A percentile compares a stretch with the other conserved stretches of the same genome.
Evolutionary conservation across 2,329 filamentous ascomycete genomes (phyloP).

Genomic region (Dactylellina haptotyla): DNA sequence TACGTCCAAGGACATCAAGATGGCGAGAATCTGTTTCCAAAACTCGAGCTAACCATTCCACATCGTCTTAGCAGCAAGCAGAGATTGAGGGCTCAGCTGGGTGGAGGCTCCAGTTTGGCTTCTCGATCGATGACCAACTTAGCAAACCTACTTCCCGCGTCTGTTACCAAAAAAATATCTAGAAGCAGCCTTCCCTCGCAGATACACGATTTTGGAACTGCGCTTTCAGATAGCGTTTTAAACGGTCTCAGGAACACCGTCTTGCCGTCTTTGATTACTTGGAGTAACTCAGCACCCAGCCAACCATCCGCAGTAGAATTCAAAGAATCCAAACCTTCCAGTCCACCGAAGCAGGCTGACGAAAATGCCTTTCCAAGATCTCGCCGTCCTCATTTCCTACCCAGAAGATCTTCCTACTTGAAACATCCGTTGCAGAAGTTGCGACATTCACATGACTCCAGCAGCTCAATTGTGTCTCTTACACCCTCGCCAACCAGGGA

Average conservation of each 20-base stretch:
- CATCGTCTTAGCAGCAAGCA: background rate
- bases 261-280: slow-evolving; percentile 23
- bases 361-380: slow-evolving; percentile 13
- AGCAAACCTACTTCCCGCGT: slow-evolving; percentile 19
- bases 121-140: slow-evolving; percentile 43
- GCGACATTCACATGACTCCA: slow-evolving; percentile 18
- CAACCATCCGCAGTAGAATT: background rate
- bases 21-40: slow-evolving; percentile 22
- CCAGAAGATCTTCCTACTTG: slow-evolving; percentile 11
- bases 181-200: background rate
- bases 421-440: slow-evolving; percentile 44
- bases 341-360: background rate
- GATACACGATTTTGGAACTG: background rate
- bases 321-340: background rate
- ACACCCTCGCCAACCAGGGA: background rate
- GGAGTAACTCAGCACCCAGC: slow-evolving; percentile 2
- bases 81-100: slow-evolving; percentile 15
- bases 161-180: slow-evolving; percentile 19
- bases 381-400: slow-evolving; percentile 5
- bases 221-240: slow-evolving; percentile 1
- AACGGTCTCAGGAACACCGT: slow-evolving; percentile 17
- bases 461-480: slow-evolving; percentile 5
- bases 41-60: background rate
- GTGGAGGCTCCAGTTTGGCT: slow-evolving; percentile 5
- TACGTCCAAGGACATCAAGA: slow-evolving; percentile 17